Evolutionary conservation across 768 basidiomycete genomes (phyloP), one percentile per base, ranked within the genome.

Genomic region (Lactarius psammicola): DNA sequence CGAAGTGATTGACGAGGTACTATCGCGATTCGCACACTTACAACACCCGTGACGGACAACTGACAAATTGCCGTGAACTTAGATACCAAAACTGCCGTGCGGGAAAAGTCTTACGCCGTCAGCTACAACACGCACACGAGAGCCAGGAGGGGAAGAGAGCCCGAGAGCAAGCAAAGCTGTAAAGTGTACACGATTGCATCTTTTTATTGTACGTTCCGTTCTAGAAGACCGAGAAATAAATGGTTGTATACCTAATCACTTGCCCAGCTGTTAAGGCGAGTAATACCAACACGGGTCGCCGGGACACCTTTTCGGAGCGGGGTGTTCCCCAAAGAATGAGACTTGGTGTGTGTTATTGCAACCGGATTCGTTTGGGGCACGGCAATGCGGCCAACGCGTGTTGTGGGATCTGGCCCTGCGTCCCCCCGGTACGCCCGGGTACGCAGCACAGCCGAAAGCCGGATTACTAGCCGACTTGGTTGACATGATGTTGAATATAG

Each of bases 1-100:
- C 30, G 83, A 85, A 68, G 73, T 89, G 23, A 81, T 92, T 4
- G 76, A 81, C 56, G 78, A 86, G 80, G 90, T 87, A 66, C 53
- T 31, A 33, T 36, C 36, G 33, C 56, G 54, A 40, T 56, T 7
- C 33, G 17, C 11, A 44, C 20, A 40, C 23, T 23, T n/a, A n/a
- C 26, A 8, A 23, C 1, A 2, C 9, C 1, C 3, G 26, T 36
- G 30, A 4, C 36, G 23, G 26, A 9, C 33, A n/a, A 10, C 54
- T 55, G 11, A n/a, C n/a, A 55, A 31, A 11, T n/a, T 11, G 9
- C 20, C 54, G 31, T 33, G 54, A 30, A n/a, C 34, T 26, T 66
- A 88, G 88, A 86, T 90, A 51, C 89, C 89, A 1, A 90, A 90
- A 69, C 82, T 81, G 0, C 85, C 87, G 0, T 89, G 87, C 5